Conservation (phyloP, 495 filamentous ascomycete species). For the Trichoderma erinaceum region DNA sequence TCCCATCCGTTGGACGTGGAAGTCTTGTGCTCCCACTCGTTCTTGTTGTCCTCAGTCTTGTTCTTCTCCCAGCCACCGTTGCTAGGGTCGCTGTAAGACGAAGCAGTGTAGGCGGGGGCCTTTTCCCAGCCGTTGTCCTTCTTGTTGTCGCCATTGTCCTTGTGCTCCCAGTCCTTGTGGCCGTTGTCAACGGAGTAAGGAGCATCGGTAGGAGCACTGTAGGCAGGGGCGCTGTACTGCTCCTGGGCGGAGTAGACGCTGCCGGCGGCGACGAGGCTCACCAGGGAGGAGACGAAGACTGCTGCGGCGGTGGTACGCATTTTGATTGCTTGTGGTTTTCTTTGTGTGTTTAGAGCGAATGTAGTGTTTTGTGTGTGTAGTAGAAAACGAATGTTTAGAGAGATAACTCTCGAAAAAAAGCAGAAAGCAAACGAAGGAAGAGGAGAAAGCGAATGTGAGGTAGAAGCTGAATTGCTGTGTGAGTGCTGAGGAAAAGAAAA, state of each 20-base stretch:
- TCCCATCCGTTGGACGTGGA: not conserved
- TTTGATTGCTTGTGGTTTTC: not conserved
- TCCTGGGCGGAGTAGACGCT: not conserved
- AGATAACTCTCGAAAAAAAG: not conserved
- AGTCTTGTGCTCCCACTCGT: not conserved
- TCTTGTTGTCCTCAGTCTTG: not conserved
- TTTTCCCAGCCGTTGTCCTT: not conserved
- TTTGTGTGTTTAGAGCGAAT: not conserved
- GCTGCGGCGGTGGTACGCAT: not conserved
- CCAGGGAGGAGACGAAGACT: not conserved
- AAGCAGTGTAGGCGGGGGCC: no score
- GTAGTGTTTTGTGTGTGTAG: not conserved
- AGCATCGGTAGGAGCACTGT: not conserved
- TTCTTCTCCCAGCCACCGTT: no score
- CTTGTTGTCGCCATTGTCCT: not conserved
- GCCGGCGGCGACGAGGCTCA: slow-evolving; percentile 9
- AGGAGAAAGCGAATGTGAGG: not conserved
- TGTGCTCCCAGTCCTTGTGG: not conserved
- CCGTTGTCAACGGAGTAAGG: not conserved
- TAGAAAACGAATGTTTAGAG: not conserved
- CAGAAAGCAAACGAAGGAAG: not conserved
- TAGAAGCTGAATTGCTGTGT: not conserved
- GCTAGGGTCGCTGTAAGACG: no score
- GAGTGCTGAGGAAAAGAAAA: not conserved
- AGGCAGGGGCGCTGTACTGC: not conserved